Percentiles rank a stretch among this genome's conserved stretches.
These are phyloP conservation scores for Candolleomyces eurysporus DNA, from an alignment of 768 basidiomycete species.

Conservation along the genomic window DNA sequence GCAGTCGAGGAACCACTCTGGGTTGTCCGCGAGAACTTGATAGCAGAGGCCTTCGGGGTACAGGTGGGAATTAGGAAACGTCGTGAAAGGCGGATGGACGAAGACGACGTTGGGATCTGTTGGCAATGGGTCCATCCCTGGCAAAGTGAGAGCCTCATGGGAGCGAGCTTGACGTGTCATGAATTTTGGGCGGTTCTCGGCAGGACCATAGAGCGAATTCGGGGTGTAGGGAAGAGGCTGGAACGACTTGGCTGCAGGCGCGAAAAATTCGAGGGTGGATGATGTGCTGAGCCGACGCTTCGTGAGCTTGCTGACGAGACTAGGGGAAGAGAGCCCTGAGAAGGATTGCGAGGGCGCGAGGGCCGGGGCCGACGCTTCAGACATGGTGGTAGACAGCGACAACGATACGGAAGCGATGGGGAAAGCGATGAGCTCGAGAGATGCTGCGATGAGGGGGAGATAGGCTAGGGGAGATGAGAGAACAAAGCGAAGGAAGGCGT, in stretches of 20 bases:
- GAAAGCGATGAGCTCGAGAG: constrained; percentile 2
- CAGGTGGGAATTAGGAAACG: constrained; percentile 59
- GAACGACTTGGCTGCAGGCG: constrained; percentile 61
- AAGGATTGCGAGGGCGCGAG: constrained; percentile 24
- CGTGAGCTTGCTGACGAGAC: constrained; percentile 20
- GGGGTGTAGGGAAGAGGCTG: constrained; percentile 65
- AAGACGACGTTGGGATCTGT: constrained; percentile 67
- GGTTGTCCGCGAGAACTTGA: constrained; percentile 67
- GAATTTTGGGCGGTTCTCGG: constrained; percentile 22
- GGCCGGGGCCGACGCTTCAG: constrained; percentile 9
- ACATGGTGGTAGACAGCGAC: constrained; percentile 8
- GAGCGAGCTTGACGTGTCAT: constrained; percentile 31
- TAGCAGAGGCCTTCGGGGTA: constrained; percentile 72
- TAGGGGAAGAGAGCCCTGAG: constrained; percentile 25
- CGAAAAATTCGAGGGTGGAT: constrained; percentile 59
- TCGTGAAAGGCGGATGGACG: constrained; percentile 70
- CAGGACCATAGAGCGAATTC: constrained; percentile 16
- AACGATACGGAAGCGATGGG: constrained; percentile 2
- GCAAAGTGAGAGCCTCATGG: constrained; percentile 43
- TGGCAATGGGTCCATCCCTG: constrained; percentile 65
- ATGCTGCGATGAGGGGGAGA: constrained; percentile 7
- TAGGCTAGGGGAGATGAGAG: constrained; percentile 3
- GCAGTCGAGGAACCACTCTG: constrained; percentile 77
- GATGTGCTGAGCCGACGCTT: constrained; percentile 51
- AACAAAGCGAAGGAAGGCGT: not conserved